Evolutionary conservation across 768 basidiomycete species (phyloP).

Genomic region (Termitomyces sp.): DNA sequence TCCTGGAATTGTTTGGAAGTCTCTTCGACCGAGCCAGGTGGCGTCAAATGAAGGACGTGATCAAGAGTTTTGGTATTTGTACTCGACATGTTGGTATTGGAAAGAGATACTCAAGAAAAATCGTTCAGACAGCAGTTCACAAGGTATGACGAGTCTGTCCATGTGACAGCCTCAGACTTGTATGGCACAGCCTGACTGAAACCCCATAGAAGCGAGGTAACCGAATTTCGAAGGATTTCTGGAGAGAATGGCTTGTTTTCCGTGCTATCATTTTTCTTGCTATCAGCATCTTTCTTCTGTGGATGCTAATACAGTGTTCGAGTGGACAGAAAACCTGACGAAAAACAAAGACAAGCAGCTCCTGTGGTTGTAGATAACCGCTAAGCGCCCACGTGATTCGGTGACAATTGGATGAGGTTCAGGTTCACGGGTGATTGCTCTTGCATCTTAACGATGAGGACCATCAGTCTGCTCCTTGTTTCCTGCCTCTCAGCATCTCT

Average conservation of each 20-base stretch:
- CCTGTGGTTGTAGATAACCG: too few relatives aligned
- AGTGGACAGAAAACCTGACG: not conserved
- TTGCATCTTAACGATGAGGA: constrained; percentile 12
- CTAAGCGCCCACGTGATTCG: not conserved
- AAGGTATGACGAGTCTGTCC: not conserved
- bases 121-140: not conserved
- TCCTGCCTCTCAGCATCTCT: constrained; percentile 7
- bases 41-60: constrained; percentile 69
- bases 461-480: constrained; percentile 6
- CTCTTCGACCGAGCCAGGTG: constrained; percentile 49
- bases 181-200: not conserved
- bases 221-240: too few relatives aligned
- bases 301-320: not conserved
- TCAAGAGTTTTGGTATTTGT: constrained; percentile 39
- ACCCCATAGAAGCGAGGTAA: not conserved
- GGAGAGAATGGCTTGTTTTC: too few relatives aligned
- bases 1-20: constrained; percentile 45
- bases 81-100: not conserved
- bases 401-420: too few relatives aligned
- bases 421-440: not conserved
- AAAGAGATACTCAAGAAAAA: not conserved
- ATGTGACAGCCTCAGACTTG: not conserved
- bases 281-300: not conserved
- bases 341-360: not conserved
- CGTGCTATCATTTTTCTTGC: not conserved